Evolutionary conservation across 75 land plant genomes (phyloP).

Genomic region (Sequoiadendron giganteum): DNA sequence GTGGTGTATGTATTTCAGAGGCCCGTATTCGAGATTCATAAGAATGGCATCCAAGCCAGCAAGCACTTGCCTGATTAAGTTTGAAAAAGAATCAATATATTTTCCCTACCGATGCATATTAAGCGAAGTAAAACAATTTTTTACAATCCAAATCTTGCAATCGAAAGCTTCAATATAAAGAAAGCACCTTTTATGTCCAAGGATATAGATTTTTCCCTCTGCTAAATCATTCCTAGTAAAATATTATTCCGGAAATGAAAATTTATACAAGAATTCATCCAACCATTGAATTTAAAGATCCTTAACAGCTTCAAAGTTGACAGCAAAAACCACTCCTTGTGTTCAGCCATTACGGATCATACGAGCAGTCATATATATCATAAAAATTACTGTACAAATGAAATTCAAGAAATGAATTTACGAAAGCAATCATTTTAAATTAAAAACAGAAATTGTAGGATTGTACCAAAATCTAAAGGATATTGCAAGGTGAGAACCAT

Average conservation of each 20-base stretch:
- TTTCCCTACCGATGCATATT: no score
- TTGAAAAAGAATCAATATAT: no score
- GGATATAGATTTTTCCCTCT: not conserved
- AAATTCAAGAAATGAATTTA: not conserved
- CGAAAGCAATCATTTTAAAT: not conserved
- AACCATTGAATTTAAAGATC: not conserved
- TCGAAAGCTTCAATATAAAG: not conserved
- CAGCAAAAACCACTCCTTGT: not conserved
- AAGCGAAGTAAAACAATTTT: not conserved
- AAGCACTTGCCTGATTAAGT: no score
- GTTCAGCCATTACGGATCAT: not conserved
- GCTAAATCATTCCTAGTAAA: not conserved
- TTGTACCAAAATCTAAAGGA: conserved; percentile 40
- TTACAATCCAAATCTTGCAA: not conserved
- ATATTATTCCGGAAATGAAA: not conserved
- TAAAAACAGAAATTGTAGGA: not conserved
- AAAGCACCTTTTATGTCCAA: not conserved
- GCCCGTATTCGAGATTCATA: no score
- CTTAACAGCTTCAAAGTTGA: not conserved
- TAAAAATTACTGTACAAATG: not conserved
- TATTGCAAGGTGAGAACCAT: conserved; percentile 66
- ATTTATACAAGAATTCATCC: not conserved
- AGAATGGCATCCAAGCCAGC: no score
- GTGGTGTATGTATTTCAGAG: no score
- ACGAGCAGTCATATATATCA: not conserved